These are phyloP conservation scores for Alternaria novae-zelandiae DNA, from an alignment of 2,329 filamentous ascomycete genomes.

Conservation along the genomic window DNA sequence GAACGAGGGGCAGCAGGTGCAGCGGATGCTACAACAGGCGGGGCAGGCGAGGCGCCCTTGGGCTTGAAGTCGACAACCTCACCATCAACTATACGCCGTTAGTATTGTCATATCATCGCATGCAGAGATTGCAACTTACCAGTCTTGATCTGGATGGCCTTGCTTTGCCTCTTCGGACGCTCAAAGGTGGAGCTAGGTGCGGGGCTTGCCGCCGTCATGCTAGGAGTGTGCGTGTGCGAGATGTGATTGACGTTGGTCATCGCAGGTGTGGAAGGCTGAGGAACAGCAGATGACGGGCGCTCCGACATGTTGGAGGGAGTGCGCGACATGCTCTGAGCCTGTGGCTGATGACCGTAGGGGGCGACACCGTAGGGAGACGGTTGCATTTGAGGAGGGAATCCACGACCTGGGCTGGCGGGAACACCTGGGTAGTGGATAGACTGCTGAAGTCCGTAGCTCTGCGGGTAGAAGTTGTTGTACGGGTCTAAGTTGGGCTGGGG, in stretches of 20 bases:
- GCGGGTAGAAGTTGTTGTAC: constrained; percentile 54
- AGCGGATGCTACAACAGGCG: constrained; percentile 43
- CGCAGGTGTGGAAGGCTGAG: constrained; percentile 64
- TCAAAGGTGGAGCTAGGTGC: constrained; percentile 68
- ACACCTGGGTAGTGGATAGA: constrained; percentile 54
- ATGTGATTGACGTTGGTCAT: constrained; percentile 51
- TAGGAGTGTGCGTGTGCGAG: constrained; percentile 61
- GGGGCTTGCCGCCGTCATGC: constrained; percentile 63
- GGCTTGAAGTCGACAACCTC: constrained; percentile 71
- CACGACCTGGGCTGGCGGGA: constrained; percentile 54
- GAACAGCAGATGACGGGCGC: constrained; percentile 65
- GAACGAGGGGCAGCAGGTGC: constrained; percentile 62
- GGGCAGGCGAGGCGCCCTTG: constrained; percentile 50
- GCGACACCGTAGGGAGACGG: constrained; percentile 55
- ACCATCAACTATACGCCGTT: constrained; percentile 79
- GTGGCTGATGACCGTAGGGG: constrained; percentile 62
- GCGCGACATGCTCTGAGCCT: constrained; percentile 70
- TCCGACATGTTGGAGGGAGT: constrained; percentile 64
- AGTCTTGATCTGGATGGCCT: constrained; percentile 84
- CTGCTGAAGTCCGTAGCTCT: constrained; percentile 56
- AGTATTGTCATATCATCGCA: not conserved
- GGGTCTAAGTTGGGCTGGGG: constrained; percentile 55
- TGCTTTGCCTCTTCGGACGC: constrained; percentile 70
- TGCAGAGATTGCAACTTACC: not conserved
- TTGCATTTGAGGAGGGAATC: constrained; percentile 54